Conservation (phyloP, 345 rosid species). For the Sisymbrium altissimum region DNA sequence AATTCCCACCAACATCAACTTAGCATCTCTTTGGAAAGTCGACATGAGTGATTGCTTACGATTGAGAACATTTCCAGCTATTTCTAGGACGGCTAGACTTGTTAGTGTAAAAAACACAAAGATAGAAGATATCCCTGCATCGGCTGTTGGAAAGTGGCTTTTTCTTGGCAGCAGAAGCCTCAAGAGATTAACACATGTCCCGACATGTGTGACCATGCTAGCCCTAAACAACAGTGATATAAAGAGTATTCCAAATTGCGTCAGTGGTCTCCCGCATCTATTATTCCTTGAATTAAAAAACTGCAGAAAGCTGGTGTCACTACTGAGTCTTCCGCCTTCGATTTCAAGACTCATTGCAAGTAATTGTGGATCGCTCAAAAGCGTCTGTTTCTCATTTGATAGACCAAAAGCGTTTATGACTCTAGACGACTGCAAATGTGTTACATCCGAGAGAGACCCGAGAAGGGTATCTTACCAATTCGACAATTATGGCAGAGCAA, state of each 20-base stretch:
- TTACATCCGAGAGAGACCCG: not conserved
- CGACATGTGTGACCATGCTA: not conserved
- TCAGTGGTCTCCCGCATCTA: not conserved
- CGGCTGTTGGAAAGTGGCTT: not conserved
- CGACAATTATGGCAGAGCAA: not conserved
- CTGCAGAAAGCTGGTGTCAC: not conserved
- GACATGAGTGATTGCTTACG: not conserved
- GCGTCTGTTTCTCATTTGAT: not conserved
- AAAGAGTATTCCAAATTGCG: not conserved
- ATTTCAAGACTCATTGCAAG: not conserved
- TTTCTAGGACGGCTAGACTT: not conserved
- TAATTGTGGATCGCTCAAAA: not conserved
- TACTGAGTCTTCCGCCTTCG: not conserved
- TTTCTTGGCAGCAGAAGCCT: not conserved
- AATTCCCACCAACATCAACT: not conserved
- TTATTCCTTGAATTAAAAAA: fast-evolving
- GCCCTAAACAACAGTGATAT: not conserved
- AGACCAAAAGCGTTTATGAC: not conserved
- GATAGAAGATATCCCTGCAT: not conserved
- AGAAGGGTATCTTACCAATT: too few relatives aligned
- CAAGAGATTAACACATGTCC: not conserved
- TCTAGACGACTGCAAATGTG: not conserved
- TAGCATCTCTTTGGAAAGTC: not conserved
- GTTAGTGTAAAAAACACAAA: not conserved
- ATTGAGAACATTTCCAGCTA: not conserved